Evolutionary conservation across 2,329 filamentous ascomycete species (phyloP).

Genomic region (Pseudogymnoascus sp.): DNA sequence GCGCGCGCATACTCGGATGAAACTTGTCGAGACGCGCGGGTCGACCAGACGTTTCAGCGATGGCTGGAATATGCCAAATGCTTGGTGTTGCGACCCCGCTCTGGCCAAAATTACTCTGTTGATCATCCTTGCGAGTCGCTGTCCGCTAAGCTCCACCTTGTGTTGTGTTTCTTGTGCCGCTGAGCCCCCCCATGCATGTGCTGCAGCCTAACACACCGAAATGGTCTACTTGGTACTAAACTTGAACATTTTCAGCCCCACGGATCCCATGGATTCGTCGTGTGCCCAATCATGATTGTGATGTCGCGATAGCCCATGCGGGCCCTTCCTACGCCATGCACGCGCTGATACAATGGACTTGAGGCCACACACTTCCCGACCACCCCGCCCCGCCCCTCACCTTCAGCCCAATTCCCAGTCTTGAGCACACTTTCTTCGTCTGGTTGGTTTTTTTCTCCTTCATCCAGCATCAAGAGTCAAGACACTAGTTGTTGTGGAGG

Average conservation of each 20-base stretch:
- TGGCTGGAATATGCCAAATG: neutral
- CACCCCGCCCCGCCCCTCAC: slow-evolving; percentile 10
- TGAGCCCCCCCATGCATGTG: neutral
- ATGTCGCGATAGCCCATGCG: slow-evolving; percentile 9
- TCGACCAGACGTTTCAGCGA: neutral
- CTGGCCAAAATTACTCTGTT: neutral
- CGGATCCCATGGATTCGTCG: slow-evolving; percentile 6
- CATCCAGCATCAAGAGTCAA: slow-evolving; percentile 3
- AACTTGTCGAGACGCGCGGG: slow-evolving; percentile 3
- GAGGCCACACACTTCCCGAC: neutral
- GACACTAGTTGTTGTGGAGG: slow-evolving; percentile 1
- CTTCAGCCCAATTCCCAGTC: slow-evolving; percentile 5
- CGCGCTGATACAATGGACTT: slow-evolving; percentile 4
- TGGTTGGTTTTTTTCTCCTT: slow-evolving; percentile 3
- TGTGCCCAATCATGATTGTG: neutral
- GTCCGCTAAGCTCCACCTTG: slow-evolving; percentile 5
- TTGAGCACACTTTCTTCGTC: slow-evolving; percentile 1
- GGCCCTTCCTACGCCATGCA: neutral
- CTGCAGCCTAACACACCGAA: slow-evolving; percentile 10
- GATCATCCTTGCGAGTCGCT: slow-evolving; percentile 4
- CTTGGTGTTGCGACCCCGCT: slow-evolving; percentile 1
- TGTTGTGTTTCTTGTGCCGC: neutral
- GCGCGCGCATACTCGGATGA: slow-evolving; percentile 3
- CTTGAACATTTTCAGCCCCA: slow-evolving; percentile 7
- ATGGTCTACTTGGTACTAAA: neutral